phyloP scores from a whole-genome alignment of 1,284 basidiomycete species.

The Puccinia polysora region DNA sequence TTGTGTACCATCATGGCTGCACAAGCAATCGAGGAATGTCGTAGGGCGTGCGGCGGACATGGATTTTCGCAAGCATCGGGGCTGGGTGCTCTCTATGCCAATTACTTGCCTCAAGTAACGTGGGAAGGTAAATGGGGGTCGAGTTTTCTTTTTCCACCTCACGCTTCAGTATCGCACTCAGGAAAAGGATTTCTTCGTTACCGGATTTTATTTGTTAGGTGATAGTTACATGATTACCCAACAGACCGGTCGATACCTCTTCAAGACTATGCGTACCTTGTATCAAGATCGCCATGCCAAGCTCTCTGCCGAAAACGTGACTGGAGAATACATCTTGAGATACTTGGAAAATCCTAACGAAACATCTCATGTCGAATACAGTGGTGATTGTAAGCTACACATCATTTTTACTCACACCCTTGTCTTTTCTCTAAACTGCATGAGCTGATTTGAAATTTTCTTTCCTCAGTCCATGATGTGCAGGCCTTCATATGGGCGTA shows the following conservation, averaged over 20 bases:
- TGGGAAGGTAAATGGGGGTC: slow-evolving; percentile 51
- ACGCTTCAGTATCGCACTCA: too few species aligned
- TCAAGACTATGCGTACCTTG: slow-evolving; percentile 52
- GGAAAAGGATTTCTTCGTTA: too few species aligned
- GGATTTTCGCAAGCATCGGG: slow-evolving; percentile 53
- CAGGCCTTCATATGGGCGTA: slow-evolving; percentile 54
- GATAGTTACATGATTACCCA: slow-evolving; percentile 54
- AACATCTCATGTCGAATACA: slow-evolving; percentile 48
- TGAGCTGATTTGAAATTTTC: background rate
- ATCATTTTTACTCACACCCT: background rate
- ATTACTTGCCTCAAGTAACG: slow-evolving; percentile 52
- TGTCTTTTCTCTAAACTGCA: background rate
- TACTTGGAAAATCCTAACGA: slow-evolving; percentile 52
- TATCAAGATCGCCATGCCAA: slow-evolving; percentile 46
- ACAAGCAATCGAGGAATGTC: slow-evolving; percentile 54
- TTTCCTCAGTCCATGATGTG: slow-evolving; percentile 49
- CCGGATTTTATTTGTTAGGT: slow-evolving; percentile 33
- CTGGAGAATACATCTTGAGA: slow-evolving; percentile 52
- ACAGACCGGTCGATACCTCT: slow-evolving; percentile 54
- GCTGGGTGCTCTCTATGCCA: slow-evolving; percentile 49
- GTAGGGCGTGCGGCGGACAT: slow-evolving; percentile 54
- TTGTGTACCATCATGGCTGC: slow-evolving; percentile 53
- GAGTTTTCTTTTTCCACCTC: too few species aligned
- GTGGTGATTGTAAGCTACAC: slow-evolving; percentile 46
- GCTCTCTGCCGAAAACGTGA: slow-evolving; percentile 44